Evolutionary conservation across 768 basidiomycete species (phyloP), one percentile per base, ranked within the genome.

Genomic region (Auriscalpium microsporum): DNA sequence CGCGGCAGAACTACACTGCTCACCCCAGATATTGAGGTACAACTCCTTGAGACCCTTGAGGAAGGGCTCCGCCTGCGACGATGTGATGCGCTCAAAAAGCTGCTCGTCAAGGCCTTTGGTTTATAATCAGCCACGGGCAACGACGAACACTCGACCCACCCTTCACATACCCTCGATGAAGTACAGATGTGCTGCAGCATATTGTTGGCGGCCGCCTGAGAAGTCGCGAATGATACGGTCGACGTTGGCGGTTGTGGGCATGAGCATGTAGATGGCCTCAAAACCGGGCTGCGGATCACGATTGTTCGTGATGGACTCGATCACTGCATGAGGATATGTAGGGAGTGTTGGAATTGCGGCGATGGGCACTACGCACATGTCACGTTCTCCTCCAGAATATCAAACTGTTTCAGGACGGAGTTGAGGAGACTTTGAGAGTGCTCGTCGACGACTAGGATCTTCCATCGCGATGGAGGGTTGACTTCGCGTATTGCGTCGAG

Each of bases 391-490:
- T 93, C 86, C 54, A 98, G 71, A 54, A 98, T 89, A 68, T 99
- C 95, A 63, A 90, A 93, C 67, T 91, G 86, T 72, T 92, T 93
- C 63, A 97, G 78, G 4, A 94, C 91, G 9, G 87, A 82, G 58
- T 84, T 80, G 47, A 99, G 71, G 53, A 98, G 73, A 67, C 79
- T 83, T 70, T 94, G 86, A 23, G 94, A 86, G 71, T 90, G 82
- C 61, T 94, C 91, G 69, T 99, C 96, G 52, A 98, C 89, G 56
- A 99, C 93, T 45, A 98, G 82, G 62, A 96, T 88, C 81, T 99
- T 99, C 96, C 96, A 99, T 78, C 82, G 75, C 56, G 82, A 83
- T 17, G 87, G 83, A 2, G 94, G 90, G 65, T 87, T 83, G 48
- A 92, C 90, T 46, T 90, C 89, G 68, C 88, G 80, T 64, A 95